Evolutionary conservation across 2,329 filamentous ascomycete genomes (phyloP).

Genomic region (Aphanoascus verrucosus): DNA sequence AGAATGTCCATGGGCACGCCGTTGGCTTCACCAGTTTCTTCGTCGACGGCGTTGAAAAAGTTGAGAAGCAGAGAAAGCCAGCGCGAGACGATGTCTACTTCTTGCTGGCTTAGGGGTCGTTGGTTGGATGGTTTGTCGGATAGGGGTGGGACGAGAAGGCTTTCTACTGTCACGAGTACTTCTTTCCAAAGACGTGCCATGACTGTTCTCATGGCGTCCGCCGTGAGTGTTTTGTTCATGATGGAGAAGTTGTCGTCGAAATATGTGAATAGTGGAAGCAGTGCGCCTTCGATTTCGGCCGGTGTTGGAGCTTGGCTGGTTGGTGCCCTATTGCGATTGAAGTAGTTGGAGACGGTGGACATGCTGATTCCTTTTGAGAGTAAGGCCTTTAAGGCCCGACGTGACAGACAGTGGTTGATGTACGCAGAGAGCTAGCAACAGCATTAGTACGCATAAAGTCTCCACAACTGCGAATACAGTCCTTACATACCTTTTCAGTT

Average conservation of each 20-base stretch:
- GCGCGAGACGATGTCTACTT: slow-evolving; percentile 87
- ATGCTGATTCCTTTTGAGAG: slow-evolving; percentile 62
- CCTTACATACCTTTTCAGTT: slow-evolving; percentile 84
- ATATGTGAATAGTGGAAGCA: slow-evolving; percentile 79
- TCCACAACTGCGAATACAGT: too few species aligned
- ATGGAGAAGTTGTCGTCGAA: slow-evolving; percentile 99
- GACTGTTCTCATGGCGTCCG: slow-evolving; percentile 93
- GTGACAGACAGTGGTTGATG: slow-evolving; percentile 79
- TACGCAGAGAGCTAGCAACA: slow-evolving; percentile 66
- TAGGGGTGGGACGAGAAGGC: slow-evolving; percentile 78
- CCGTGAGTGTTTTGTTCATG: slow-evolving; percentile 93
- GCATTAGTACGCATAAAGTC: slow-evolving; percentile 14
- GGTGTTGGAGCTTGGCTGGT: slow-evolving; percentile 50
- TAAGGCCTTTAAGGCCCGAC: slow-evolving; percentile 64
- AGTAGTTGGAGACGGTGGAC: slow-evolving; percentile 61
- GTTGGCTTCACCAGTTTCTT: slow-evolving; percentile 67
- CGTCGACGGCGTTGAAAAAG: slow-evolving; percentile 91
- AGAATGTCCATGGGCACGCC: slow-evolving; percentile 85
- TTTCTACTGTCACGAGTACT: slow-evolving; percentile 82
- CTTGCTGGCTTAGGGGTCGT: slow-evolving; percentile 69
- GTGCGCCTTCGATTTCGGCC: slow-evolving; percentile 65
- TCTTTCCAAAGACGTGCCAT: slow-evolving; percentile 99
- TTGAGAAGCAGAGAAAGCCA: slow-evolving; percentile 85
- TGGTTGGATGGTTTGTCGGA: slow-evolving; percentile 90
- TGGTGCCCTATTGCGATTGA: slow-evolving; percentile 43